A percentile compares a stretch with the other conserved stretches of the same genome.
Evolutionary conservation across 345 rosid genomes (phyloP).

Genomic region (Rhizophora apiculata): DNA sequence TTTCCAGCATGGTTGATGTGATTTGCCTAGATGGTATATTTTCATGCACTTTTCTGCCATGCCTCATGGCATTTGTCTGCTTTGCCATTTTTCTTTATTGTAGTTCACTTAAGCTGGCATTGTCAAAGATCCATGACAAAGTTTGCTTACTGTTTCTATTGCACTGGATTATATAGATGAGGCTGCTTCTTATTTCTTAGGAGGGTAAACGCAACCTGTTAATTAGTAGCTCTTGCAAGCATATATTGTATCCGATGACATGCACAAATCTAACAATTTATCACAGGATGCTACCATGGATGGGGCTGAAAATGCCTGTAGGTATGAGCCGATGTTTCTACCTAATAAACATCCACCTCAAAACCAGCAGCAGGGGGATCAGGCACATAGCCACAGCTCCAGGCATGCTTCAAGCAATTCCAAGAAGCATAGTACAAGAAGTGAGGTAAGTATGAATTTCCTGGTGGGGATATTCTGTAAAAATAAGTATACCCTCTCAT

Average conservation of each 20-base stretch:
- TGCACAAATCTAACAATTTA: background rate
- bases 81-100: background rate
- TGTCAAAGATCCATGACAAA: background rate
- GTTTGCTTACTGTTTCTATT: background rate
- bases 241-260: background rate
- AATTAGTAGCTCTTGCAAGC: background rate
- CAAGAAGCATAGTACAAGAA: conserved; percentile 57
- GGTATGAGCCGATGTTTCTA: conserved; percentile 30
- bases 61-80: no score
- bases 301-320: conserved; percentile 33
- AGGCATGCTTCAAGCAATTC: conserved; percentile 33
- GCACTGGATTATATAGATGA: background rate
- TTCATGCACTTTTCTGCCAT: no score
- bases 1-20: no score
- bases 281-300: conserved; percentile 38
- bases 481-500: background rate
- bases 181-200: background rate
- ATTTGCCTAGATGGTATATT: no score
- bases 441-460: conserved; percentile 52
- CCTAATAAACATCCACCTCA: conserved; percentile 32
- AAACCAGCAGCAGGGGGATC: conserved; percentile 36
- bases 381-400: conserved; percentile 34
- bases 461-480: background rate
- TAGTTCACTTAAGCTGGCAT: background rate
- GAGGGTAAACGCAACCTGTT: background rate